phyloP scores from a whole-genome alignment of 305 asterid species.

The Ajuga reptans region DNA sequence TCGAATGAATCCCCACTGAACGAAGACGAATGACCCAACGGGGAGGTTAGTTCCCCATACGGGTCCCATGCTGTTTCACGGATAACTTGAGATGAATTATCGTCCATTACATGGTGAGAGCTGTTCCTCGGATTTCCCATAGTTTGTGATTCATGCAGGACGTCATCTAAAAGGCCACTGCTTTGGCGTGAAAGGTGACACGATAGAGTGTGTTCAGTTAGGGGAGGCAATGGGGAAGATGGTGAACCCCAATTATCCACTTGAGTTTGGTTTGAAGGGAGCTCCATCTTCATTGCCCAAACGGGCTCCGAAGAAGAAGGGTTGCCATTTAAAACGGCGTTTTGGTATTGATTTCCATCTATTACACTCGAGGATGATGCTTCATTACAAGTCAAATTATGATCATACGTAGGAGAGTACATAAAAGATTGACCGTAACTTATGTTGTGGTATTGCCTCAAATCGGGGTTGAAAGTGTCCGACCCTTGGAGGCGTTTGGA shows the following conservation, averaged over 20 bases:
- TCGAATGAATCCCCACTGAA: slow-evolving; percentile 45
- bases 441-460: slow-evolving; percentile 28
- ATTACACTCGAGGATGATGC: slow-evolving; percentile 24
- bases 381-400: slow-evolving; percentile 18
- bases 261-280: slow-evolving; percentile 95
- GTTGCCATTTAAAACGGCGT: slow-evolving; percentile 56
- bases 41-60: slow-evolving; percentile 39
- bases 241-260: slow-evolving; percentile 40
- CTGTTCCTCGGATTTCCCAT: slow-evolving; percentile 22
- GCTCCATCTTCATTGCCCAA: slow-evolving; percentile 74
- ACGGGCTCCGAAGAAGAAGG: slow-evolving; percentile 59
- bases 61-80: slow-evolving; percentile 41
- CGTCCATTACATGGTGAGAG: slow-evolving; percentile 26
- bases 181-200: slow-evolving; percentile 29
- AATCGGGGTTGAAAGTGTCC: slow-evolving; percentile 24
- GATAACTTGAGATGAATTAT: slow-evolving; percentile 28
- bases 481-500: slow-evolving; percentile 38
- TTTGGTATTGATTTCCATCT: slow-evolving; percentile 33
- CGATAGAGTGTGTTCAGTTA: slow-evolving; percentile 26
- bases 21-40: slow-evolving; percentile 42
- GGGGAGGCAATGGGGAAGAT: slow-evolving; percentile 42
- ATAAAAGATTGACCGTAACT: slow-evolving; percentile 31
- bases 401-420: slow-evolving; percentile 24
- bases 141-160: slow-evolving; percentile 35
- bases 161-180: slow-evolving; percentile 48